Evolutionary conservation across 768 basidiomycete species (phyloP).

Genomic region (Gymnopilus junonius): DNA sequence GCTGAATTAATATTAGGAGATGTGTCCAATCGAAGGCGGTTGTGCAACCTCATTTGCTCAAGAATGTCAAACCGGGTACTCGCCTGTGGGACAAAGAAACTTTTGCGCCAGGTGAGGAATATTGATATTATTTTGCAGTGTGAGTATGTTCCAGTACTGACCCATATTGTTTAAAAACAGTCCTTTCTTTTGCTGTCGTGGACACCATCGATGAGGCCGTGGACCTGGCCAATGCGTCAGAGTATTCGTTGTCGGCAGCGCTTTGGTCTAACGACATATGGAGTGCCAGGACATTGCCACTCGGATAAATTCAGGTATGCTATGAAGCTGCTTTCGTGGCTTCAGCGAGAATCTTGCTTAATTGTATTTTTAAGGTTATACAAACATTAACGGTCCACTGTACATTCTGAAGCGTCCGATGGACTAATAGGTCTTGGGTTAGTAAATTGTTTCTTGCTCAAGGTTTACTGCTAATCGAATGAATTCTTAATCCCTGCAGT

Average conservation of each 20-base stretch:
- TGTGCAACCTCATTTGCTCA: constrained; percentile 57
- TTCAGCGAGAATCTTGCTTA: background rate
- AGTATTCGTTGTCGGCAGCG: constrained; percentile 54
- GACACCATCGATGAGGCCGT: constrained; percentile 59
- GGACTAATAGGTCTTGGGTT: constrained; percentile 52
- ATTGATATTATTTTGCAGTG: no score
- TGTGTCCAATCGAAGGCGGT: constrained; percentile 40
- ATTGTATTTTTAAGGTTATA: constrained; percentile 40
- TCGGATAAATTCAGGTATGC: constrained; percentile 50
- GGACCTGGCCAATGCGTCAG: constrained; percentile 55
- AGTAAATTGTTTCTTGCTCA: constrained; percentile 15
- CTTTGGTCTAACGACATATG: constrained; percentile 56
- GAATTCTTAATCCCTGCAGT: constrained; percentile 24
- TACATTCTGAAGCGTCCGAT: constrained; percentile 46
- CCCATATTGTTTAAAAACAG: no score
- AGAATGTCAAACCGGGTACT: constrained; percentile 53
- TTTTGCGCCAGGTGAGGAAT: constrained; percentile 57
- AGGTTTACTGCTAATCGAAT: background rate
- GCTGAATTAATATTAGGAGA: constrained; percentile 53
- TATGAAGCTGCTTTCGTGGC: no score
- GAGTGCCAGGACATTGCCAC: constrained; percentile 49
- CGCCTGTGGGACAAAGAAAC: constrained; percentile 60
- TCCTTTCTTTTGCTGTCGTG: constrained; percentile 47
- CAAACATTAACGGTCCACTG: constrained; percentile 60
- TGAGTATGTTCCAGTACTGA: no score